Conservation (phyloP, 1,139 yeast genomes). For the Sugiyamaella castrensis region DNA sequence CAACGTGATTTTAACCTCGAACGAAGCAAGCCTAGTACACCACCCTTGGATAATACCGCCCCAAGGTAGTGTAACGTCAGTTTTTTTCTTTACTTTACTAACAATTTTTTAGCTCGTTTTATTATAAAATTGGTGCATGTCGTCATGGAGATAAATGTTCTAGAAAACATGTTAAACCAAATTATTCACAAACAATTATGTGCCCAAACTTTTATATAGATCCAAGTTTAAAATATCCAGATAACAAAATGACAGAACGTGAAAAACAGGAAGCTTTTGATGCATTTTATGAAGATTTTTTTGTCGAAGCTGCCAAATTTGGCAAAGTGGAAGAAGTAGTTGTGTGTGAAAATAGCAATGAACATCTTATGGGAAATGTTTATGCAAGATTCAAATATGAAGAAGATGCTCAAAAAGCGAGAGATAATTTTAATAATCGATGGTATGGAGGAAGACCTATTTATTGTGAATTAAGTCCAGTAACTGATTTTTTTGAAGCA, state of each 20-base stretch:
- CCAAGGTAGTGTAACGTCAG: no score
- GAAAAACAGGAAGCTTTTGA: slow-evolving; percentile 57
- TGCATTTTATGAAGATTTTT: slow-evolving; percentile 70
- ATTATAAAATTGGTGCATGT: slow-evolving; percentile 85
- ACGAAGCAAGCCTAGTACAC: not conserved
- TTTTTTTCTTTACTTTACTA: not conserved
- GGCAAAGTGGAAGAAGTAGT: slow-evolving; percentile 64
- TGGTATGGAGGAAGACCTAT: slow-evolving; percentile 85
- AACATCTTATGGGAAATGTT: slow-evolving; percentile 81
- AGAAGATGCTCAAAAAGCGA: slow-evolving; percentile 60
- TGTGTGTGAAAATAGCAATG: slow-evolving; percentile 72
- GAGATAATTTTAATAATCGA: slow-evolving; percentile 61
- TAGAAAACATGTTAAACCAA: slow-evolving; percentile 69
- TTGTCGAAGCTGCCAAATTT: slow-evolving; percentile 56
- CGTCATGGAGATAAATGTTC: slow-evolving; percentile 91
- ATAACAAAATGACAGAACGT: slow-evolving; percentile 22
- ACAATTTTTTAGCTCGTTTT: slow-evolving; percentile 48
- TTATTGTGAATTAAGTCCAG: slow-evolving; percentile 79
- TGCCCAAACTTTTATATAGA: slow-evolving; percentile 69
- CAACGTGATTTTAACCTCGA: not conserved
- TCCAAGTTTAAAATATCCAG: slow-evolving; percentile 43
- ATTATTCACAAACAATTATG: slow-evolving; percentile 62
- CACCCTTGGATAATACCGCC: no score
- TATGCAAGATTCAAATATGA: slow-evolving; percentile 59
- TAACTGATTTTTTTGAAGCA: slow-evolving; percentile 66